Percentiles rank a stretch among this genome's conserved stretches.
Conservation (phyloP, 2,329 filamentous ascomycete species). For the Calonectria pauciramosa region DNA sequence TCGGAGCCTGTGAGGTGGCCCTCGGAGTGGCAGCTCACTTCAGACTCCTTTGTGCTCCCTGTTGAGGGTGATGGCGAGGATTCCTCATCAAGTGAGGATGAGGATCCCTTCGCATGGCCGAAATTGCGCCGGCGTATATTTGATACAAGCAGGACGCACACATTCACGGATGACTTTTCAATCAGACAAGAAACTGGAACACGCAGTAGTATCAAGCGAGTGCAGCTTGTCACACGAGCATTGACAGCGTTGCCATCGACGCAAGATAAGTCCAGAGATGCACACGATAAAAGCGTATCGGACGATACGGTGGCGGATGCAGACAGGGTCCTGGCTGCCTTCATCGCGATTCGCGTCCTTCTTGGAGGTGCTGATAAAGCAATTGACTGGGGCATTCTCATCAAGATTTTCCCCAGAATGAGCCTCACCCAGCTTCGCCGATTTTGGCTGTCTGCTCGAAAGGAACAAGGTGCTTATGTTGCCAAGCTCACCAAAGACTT, state of each 20-base stretch:
- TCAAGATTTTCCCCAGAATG: slow-evolving; percentile 67
- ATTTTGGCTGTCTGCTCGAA: slow-evolving; percentile 68
- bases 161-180: background rate
- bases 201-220: slow-evolving; percentile 44
- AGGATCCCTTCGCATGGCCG: slow-evolving; percentile 35
- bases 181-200: slow-evolving; percentile 21
- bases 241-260: slow-evolving; percentile 44
- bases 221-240: slow-evolving; percentile 46
- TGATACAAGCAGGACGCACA: background rate
- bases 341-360: slow-evolving; percentile 70
- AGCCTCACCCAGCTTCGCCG: slow-evolving; percentile 65
- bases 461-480: slow-evolving; percentile 66
- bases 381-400: slow-evolving; percentile 72
- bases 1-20: slow-evolving; percentile 41
- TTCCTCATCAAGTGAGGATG: slow-evolving; percentile 37
- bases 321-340: slow-evolving; percentile 65
- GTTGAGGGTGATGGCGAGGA: slow-evolving; percentile 24
- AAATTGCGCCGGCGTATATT: background rate
- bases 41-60: slow-evolving; percentile 28
- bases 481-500: slow-evolving; percentile 71
- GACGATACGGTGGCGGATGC: slow-evolving; percentile 36
- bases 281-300: background rate
- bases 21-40: slow-evolving; percentile 42
- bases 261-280: slow-evolving; percentile 8
- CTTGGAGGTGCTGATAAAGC: slow-evolving; percentile 71